phyloP scores from a whole-genome alignment of 1,284 basidiomycete species.

The Ganoderma lingzhi region DNA sequence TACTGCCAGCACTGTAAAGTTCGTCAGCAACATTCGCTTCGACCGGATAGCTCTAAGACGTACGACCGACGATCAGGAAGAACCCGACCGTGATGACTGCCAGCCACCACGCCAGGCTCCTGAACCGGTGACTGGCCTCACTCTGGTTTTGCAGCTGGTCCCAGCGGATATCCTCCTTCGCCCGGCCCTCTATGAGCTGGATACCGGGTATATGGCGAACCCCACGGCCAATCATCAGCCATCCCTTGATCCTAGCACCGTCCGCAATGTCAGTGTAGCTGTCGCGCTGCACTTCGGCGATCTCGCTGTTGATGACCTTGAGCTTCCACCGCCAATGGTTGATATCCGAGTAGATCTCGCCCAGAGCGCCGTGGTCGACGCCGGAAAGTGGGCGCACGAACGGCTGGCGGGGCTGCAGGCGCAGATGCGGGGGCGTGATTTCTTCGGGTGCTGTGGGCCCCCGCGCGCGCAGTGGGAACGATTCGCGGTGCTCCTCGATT shows the following conservation, averaged over 20 bases:
- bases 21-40: slow-evolving; percentile 28
- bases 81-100: slow-evolving; percentile 58
- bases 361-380: slow-evolving; percentile 68
- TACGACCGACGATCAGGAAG: slow-evolving; percentile 66
- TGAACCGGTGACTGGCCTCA: slow-evolving; percentile 51
- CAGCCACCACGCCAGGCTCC: slow-evolving; percentile 61
- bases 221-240: slow-evolving; percentile 79
- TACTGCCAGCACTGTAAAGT: slow-evolving; percentile 66
- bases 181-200: slow-evolving; percentile 75
- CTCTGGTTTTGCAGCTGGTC: slow-evolving; percentile 71
- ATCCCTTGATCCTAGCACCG: slow-evolving; percentile 73
- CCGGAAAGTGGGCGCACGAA: slow-evolving; percentile 78
- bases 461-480: slow-evolving; percentile 62
- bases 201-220: slow-evolving; percentile 69
- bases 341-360: slow-evolving; percentile 72
- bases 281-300: slow-evolving; percentile 68
- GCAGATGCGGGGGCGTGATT: slow-evolving; percentile 69
- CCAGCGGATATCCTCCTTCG: slow-evolving; percentile 86
- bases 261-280: slow-evolving; percentile 76
- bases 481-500: slow-evolving; percentile 59
- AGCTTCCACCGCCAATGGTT: slow-evolving; percentile 71
- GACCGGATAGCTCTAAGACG: slow-evolving; percentile 44
- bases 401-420: slow-evolving; percentile 71
- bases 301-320: slow-evolving; percentile 76
- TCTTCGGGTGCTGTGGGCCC: slow-evolving; percentile 30